phyloP scores from a whole-genome alignment of 208 protist genomes.

The Leishmania martiniquensis region DNA sequence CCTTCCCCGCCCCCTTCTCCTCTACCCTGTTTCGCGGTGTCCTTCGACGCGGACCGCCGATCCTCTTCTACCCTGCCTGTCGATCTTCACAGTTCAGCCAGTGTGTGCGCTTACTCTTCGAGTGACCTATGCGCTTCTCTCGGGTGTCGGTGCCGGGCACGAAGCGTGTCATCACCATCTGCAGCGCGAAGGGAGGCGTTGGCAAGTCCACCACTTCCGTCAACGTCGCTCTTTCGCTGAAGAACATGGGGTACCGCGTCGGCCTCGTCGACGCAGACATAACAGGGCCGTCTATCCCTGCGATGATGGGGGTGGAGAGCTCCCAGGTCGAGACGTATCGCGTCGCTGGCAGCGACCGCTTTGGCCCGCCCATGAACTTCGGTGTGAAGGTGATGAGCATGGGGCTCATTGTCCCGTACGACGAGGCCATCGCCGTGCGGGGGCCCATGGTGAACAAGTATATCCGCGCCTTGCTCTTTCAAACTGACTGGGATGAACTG shows the following conservation, averaged over 20 bases:
- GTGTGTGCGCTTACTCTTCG: background rate
- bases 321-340: conserved; percentile 89
- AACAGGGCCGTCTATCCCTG: conserved; percentile 89
- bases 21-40: background rate
- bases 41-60: background rate
- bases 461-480: conserved; percentile 88
- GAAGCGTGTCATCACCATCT: conserved; percentile 85
- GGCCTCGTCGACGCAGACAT: conserved; percentile 94
- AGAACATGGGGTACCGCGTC: conserved; percentile 74
- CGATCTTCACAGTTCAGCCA: background rate
- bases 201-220: conserved; percentile 93
- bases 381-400: conserved; percentile 94
- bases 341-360: conserved; percentile 79
- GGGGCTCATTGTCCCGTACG: conserved; percentile 87
- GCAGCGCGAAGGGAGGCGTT: conserved; percentile 94
- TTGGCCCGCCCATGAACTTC: conserved; percentile 90
- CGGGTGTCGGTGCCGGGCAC: conserved; percentile 80
- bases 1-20: background rate
- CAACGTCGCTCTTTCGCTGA: conserved; percentile 90
- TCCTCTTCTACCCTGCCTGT: background rate
- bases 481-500: conserved; percentile 93
- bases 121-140: conserved; percentile 55
- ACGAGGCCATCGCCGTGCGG: conserved; percentile 91
- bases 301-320: conserved; percentile 84
- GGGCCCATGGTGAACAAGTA: conserved; percentile 93